Percentiles rank a stretch among this genome's conserved stretches.
These are phyloP conservation scores for Pleurotus tuber-regium DNA, from an alignment of 768 basidiomycete genomes.

Conservation along the genomic window DNA sequence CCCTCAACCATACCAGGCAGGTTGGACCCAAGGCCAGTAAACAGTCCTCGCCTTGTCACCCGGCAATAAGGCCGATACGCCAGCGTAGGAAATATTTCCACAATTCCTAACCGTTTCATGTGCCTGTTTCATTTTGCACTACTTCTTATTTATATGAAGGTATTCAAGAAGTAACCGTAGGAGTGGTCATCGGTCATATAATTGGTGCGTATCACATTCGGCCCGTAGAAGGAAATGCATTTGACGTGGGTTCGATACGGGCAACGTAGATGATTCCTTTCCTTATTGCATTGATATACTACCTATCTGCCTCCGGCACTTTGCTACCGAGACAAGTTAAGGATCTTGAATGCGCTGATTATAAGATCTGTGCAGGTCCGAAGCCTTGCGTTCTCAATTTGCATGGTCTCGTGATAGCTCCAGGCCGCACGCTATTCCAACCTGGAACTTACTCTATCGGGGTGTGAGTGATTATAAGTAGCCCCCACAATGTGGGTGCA, in stretches of 20 bases:
- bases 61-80: constrained; percentile 5
- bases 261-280: not conserved
- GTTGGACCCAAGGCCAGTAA: constrained; percentile 1
- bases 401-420: constrained; percentile 7
- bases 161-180: too few relatives aligned
- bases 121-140: too few relatives aligned
- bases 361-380: not conserved
- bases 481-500: not conserved
- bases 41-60: not conserved
- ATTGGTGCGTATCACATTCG: not conserved
- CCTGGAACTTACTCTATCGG: constrained; percentile 9
- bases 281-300: not conserved
- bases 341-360: not conserved
- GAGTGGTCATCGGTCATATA: too few relatives aligned
- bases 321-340: constrained; percentile 3
- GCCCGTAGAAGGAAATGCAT: not conserved
- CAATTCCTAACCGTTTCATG: too few relatives aligned
- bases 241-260: not conserved
- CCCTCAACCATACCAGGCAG: constrained; percentile 4
- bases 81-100: too few relatives aligned
- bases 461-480: constrained; percentile 7
- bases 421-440: constrained; percentile 7
- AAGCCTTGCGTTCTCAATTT: constrained; percentile 3
- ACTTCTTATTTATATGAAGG: too few relatives aligned
- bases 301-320: constrained; percentile 7